phyloP scores from a whole-genome alignment of 257 asterid genomes.

The Hygrophila difformis region DNA sequence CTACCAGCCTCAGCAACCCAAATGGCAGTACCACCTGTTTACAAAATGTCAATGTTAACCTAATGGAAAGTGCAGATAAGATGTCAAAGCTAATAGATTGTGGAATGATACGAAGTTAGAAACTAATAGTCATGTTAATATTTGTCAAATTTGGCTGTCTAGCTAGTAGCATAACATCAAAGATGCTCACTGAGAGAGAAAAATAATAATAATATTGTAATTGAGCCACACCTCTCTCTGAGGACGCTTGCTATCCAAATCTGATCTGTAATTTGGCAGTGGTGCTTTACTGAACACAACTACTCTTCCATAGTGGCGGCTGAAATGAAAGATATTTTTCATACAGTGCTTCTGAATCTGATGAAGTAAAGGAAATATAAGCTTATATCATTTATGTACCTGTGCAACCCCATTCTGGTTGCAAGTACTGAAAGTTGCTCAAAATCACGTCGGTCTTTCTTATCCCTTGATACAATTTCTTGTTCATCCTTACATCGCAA shows the following conservation, averaged over 20 bases:
- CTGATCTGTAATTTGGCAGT: slow-evolving; percentile 89
- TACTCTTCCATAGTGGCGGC: slow-evolving; percentile 62
- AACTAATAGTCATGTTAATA: too few relatives aligned
- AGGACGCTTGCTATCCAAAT: slow-evolving; percentile 85
- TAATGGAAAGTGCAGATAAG: too few relatives aligned
- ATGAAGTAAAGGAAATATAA: slow-evolving; percentile 2
- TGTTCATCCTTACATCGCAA: slow-evolving; percentile 52
- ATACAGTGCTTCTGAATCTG: too few relatives aligned
- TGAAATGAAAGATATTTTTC: slow-evolving; percentile 48
- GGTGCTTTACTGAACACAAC: slow-evolving; percentile 77
- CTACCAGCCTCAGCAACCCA: slow-evolving; percentile 54
- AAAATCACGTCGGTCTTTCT: slow-evolving; percentile 81
- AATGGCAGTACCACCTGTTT: slow-evolving; percentile 62
- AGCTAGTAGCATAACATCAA: too few relatives aligned
- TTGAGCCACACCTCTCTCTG: slow-evolving; percentile 70
- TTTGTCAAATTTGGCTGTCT: too few relatives aligned
- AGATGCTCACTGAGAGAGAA: too few relatives aligned
- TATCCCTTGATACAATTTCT: slow-evolving; percentile 70
- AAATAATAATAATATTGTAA: too few relatives aligned
- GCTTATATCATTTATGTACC: slow-evolving; percentile 32
- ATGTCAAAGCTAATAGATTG: too few relatives aligned
- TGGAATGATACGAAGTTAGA: too few relatives aligned
- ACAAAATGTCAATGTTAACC: too few relatives aligned
- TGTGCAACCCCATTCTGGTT: slow-evolving; percentile 69
- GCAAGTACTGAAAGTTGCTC: slow-evolving; percentile 74